Conservation (phyloP, 2,329 filamentous ascomycete species). For the Paecilomyces fulvus region DNA sequence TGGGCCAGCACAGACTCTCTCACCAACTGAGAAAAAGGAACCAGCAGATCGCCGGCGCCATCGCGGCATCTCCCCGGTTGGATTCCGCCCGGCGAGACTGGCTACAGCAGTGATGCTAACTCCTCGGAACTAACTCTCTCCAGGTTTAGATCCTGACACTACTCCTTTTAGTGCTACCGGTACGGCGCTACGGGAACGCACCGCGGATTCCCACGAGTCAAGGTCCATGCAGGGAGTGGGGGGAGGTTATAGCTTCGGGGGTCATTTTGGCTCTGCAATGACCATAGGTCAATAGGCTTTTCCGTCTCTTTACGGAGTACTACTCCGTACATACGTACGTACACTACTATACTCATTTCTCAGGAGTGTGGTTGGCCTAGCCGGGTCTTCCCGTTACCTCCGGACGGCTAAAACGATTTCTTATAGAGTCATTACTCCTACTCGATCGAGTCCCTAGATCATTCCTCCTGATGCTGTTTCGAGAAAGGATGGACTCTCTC, state of each 20-base stretch:
- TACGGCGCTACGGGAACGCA: neutral
- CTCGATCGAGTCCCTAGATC: neutral
- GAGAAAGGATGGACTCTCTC: neutral
- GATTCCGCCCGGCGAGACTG: neutral
- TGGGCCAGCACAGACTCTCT: neutral
- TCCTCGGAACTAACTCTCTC: neutral
- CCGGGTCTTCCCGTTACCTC: neutral
- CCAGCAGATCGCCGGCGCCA: neutral
- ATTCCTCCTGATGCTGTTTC: neutral
- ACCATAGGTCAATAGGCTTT: neutral
- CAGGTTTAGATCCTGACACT: neutral
- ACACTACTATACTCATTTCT: neutral
- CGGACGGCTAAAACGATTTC: neutral
- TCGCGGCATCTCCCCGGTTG: neutral
- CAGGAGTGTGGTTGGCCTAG: neutral
- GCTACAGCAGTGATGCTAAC: neutral
- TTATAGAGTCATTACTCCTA: neutral
- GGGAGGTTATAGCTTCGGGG: neutral
- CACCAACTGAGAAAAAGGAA: neutral
- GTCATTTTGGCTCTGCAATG: neutral
- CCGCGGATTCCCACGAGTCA: neutral
- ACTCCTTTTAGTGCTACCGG: neutral
- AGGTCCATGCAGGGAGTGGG: neutral
- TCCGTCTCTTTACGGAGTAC: neutral
- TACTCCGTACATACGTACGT: no score